Base-by-base conservation (phyloP, 768 basidiomycete genomes). In the Scleroderma bovista region DNA sequence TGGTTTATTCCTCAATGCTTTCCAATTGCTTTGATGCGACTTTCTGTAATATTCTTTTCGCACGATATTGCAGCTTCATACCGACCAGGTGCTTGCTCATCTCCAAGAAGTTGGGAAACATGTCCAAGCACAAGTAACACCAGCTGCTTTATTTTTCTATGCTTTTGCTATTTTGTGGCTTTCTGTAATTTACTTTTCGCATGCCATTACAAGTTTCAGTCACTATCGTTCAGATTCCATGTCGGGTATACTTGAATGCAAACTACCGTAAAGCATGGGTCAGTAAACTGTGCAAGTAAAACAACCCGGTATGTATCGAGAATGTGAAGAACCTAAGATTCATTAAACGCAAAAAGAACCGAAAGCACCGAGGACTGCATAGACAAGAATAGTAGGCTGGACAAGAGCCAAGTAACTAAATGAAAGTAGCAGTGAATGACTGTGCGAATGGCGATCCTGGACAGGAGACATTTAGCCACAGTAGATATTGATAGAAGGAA, bases 361-460 rank as follows among this genome's bases (percentile, higher is more conserved):
- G 51, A 51, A 47, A 48, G 45, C 52, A 50, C 54, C 60, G 57
- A 55, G 55, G 46, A 60, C 55, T 53, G 58, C 16, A 56, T 58
- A 51, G 19, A 40, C 47, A 42, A 46, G 43, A 33, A 43, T 39
- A 22, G 46, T 31, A 41, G 23, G 50, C 26, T 40, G 37, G 31
- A 32, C 32, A 24, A 31, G 44, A 44, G 60, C 54, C 23, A 55
- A 50, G 52, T 52, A 60, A 66, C 65, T 63, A 65, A 67, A 67
- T 47, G 67, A 69, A 54, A 41, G 65, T 69, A 60, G 42, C 46
- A 57, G 47, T 45, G 54, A 65, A 62, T 42, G 65, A 65, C 44
- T 56, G 57, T 23, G 55, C 39, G 51, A 51, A 53, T 52, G 24
- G 54, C 42, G 9, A 19, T 36, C 32, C 46, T 56, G 58, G 5